Evolutionary conservation across 371 early-diverging fungal species (phyloP).

Genomic region (Syncephalastrum racemosum): DNA sequence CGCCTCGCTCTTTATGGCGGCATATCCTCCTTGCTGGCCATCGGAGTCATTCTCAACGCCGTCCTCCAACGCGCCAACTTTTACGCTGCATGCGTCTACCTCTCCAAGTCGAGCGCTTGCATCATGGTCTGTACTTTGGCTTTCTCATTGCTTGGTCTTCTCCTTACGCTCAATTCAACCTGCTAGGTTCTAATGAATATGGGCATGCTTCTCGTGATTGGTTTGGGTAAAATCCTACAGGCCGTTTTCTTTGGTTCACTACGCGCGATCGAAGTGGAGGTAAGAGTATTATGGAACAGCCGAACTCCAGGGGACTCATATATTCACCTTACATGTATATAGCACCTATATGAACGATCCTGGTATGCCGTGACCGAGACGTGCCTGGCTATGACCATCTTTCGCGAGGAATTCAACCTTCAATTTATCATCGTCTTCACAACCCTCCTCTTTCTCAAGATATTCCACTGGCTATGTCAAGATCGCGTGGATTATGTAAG

Average conservation of each 20-base stretch:
- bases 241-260: slow-evolving; percentile 88
- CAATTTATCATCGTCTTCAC: slow-evolving; percentile 83
- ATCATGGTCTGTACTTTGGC: slow-evolving; percentile 63
- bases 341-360: slow-evolving; percentile 93
- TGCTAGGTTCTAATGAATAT: slow-evolving; percentile 78
- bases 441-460: slow-evolving; percentile 82
- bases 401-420: slow-evolving; percentile 91
- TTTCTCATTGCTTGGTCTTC: background rate
- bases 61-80: slow-evolving; percentile 79
- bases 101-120: slow-evolving; percentile 84
- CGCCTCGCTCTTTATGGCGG: slow-evolving; percentile 79
- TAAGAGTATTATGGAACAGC: slow-evolving; percentile 22
- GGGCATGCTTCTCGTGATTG: slow-evolving; percentile 73
- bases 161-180: no score
- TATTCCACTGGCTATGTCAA: slow-evolving; percentile 94
- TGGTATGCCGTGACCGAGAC: slow-evolving; percentile 97
- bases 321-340: slow-evolving; percentile 3
- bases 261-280: slow-evolving; percentile 90
- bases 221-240: slow-evolving; percentile 75
- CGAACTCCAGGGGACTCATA: background rate
- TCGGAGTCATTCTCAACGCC: slow-evolving; percentile 70
- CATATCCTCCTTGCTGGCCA: slow-evolving; percentile 68
- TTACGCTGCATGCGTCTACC: slow-evolving; percentile 85
- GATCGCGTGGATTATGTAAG: slow-evolving; percentile 92
- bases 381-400: slow-evolving; percentile 93